Conservation (phyloP, 2,329 filamentous ascomycete species). For the Arthrocladium fulminans region DNA sequence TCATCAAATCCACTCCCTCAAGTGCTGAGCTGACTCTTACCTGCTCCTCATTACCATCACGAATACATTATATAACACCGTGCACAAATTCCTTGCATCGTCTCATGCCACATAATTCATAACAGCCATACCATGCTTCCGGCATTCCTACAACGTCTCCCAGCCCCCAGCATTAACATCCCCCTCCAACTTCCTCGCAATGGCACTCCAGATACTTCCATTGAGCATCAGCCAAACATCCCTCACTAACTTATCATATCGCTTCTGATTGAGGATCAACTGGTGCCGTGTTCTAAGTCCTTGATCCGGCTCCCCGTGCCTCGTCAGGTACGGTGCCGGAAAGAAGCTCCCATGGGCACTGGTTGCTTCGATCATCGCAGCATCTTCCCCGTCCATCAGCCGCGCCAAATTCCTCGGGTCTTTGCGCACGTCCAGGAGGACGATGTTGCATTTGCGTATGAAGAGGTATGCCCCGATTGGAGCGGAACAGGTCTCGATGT, state of each 20-base stretch:
- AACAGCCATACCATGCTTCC: not conserved
- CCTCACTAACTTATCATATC: conserved; percentile 81
- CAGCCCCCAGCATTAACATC: conserved; percentile 97
- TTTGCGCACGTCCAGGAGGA: conserved; percentile 60
- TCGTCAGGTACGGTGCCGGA: conserved; percentile 85
- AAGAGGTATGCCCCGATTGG: conserved; percentile 81
- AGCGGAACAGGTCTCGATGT: conserved; percentile 54
- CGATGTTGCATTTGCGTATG: conserved; percentile 87
- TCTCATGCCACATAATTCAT: not conserved
- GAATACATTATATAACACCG: too few species aligned
- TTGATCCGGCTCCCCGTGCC: conserved; percentile 91
- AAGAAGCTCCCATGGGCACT: conserved; percentile 63
- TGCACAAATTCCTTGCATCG: not conserved
- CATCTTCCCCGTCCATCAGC: conserved; percentile 10
- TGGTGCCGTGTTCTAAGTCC: conserved; percentile 80
- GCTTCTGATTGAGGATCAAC: conserved; percentile 83
- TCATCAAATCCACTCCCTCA: too few species aligned
- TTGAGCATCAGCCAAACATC: conserved; percentile 65
- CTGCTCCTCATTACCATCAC: not conserved
- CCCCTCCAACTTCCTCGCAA: conserved; percentile 80
- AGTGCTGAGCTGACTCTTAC: too few species aligned
- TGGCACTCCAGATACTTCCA: conserved; percentile 79
- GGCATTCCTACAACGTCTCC: conserved; percentile 53
- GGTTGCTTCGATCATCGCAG: too few species aligned
- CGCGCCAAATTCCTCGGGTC: conserved; percentile 13